These are phyloP conservation scores for Ceratopteris richardii DNA, from an alignment of 75 land plant species.

Conservation along the genomic window DNA sequence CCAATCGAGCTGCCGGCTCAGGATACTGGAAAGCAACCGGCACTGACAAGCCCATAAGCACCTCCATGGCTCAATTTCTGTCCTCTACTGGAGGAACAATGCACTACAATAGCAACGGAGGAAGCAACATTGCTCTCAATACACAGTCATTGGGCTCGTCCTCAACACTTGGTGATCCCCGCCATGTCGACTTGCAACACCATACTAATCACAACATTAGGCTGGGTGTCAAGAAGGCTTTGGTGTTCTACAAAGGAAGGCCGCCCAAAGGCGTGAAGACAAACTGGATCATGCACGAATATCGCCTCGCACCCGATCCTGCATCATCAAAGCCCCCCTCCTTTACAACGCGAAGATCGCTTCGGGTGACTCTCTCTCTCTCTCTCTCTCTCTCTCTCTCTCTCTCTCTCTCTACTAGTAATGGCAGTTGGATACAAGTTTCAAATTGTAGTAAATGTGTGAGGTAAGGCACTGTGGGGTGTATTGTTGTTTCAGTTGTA, in stretches of 20 bases:
- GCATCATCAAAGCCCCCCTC: background rate
- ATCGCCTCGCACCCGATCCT: conserved; percentile 12
- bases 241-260: conserved; percentile 42
- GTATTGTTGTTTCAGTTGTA: too few species aligned
- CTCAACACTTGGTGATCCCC: too few species aligned
- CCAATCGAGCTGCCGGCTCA: conserved; percentile 23
- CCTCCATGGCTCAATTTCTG: background rate
- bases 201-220: background rate
- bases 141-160: too few species aligned
- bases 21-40: conserved; percentile 48
- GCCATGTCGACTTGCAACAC: too few species aligned
- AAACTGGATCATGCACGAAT: conserved; percentile 48
- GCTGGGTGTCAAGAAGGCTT: conserved; percentile 32
- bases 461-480: too few species aligned
- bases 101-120: too few species aligned
- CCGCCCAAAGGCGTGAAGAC: conserved; percentile 32
- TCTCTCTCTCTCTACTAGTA: too few species aligned
- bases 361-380: background rate
- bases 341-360: background rate
- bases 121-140: too few species aligned
- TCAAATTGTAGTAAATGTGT: too few species aligned
- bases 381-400: too few species aligned
- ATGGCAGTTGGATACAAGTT: too few species aligned
- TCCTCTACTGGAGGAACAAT: too few species aligned
- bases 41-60: conserved; percentile 28